phyloP scores from a whole-genome alignment of 768 basidiomycete species.

The Mycena haematopus region DNA sequence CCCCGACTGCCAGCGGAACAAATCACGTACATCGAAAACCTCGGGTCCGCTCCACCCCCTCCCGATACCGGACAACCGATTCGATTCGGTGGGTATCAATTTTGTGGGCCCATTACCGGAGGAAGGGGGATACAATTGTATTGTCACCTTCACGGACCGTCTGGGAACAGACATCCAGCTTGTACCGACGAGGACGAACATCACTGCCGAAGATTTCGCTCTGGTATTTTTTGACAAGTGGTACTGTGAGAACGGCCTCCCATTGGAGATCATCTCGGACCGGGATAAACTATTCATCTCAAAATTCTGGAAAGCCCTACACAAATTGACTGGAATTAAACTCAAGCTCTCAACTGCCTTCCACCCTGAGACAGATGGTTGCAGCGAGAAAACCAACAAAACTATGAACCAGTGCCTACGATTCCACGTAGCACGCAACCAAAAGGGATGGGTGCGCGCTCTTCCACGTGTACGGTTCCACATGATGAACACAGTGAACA shows the following conservation, averaged over 20 bases:
- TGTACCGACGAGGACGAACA: slow-evolving; percentile 18
- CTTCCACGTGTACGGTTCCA: slow-evolving; percentile 36
- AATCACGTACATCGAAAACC: slow-evolving; percentile 33
- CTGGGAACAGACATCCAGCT: slow-evolving; percentile 27
- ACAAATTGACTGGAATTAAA: slow-evolving; percentile 30
- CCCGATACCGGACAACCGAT: slow-evolving; percentile 39
- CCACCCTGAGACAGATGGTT: slow-evolving; percentile 44
- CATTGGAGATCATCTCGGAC: slow-evolving; percentile 38
- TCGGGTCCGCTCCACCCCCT: slow-evolving; percentile 39
- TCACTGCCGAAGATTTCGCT: slow-evolving; percentile 34
- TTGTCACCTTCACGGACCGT: slow-evolving; percentile 31
- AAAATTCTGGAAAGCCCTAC: slow-evolving; percentile 35
- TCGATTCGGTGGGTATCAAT: slow-evolving; percentile 38
- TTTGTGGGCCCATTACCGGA: slow-evolving; percentile 44
- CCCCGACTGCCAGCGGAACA: slow-evolving; percentile 43
- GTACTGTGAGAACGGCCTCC: slow-evolving; percentile 42
- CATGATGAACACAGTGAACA: slow-evolving; percentile 40
- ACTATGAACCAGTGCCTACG: slow-evolving; percentile 32
- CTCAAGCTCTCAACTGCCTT: slow-evolving; percentile 39
- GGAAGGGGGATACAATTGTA: slow-evolving; percentile 38
- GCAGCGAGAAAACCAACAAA: slow-evolving; percentile 37
- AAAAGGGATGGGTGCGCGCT: slow-evolving; percentile 36
- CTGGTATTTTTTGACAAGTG: slow-evolving; percentile 35
- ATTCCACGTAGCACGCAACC: slow-evolving; percentile 33
- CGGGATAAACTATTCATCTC: slow-evolving; percentile 42